Evolutionary conservation across 768 basidiomycete genomes (phyloP).

Genomic region (Suillus subaureus): DNA sequence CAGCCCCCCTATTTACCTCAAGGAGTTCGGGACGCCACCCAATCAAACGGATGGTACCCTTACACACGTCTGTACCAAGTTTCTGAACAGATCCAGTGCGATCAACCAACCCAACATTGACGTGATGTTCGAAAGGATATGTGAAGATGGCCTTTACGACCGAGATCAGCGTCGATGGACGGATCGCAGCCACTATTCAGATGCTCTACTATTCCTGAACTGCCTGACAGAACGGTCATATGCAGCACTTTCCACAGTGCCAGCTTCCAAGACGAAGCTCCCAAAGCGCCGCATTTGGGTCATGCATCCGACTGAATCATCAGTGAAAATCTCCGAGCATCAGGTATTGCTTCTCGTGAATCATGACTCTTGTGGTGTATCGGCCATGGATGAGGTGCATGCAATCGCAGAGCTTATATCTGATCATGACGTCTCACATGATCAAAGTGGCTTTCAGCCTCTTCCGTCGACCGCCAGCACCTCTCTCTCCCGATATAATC

Average conservation of each 20-base stretch:
- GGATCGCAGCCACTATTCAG: neutral
- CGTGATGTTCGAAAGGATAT: neutral
- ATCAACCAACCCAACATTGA: neutral
- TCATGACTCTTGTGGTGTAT: neutral
- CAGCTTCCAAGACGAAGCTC: neutral
- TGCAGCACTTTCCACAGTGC: neutral
- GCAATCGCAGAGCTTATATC: neutral
- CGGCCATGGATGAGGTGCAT: neutral
- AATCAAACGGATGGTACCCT: neutral
- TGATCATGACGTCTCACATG: neutral
- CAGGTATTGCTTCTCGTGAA: constrained; percentile 1
- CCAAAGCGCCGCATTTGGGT: neutral
- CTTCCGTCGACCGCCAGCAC: neutral
- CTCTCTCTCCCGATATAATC: neutral
- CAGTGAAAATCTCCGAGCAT: neutral
- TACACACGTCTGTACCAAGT: neutral
- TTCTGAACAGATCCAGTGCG: neutral
- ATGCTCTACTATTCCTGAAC: neutral
- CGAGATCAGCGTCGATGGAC: constrained; percentile 2
- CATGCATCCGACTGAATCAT: neutral
- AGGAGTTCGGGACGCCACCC: neutral
- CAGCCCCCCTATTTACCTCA: neutral
- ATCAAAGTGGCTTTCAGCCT: neutral
- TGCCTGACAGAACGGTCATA: neutral
- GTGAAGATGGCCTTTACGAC: constrained; percentile 3